Evolutionary conservation across 148 eudicot genomes (phyloP), one percentile per base, ranked within the genome.

Genomic region (Drosera capensis): DNA sequence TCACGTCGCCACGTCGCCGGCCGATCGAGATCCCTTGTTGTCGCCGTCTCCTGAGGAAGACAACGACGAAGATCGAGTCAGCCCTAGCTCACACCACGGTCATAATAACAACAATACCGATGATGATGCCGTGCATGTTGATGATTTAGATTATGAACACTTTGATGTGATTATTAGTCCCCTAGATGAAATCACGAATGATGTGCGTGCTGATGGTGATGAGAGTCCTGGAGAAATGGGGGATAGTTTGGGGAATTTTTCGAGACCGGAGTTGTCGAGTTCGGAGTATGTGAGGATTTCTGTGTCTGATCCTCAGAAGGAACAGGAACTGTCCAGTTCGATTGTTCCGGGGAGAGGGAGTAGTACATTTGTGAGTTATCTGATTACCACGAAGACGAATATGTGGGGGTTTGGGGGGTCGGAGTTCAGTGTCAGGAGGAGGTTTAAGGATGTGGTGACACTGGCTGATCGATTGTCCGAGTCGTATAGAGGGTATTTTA

Each of bases 371-470:
- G 68, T 80, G 34, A 84, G 80, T 17, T 90, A 90, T 48, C 56
- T 78, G 52, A 73, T 90, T 38, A 63, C 63, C 6, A 80, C 95
- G 3, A 67, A 52, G 42, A 84, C 97, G 4, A 76, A 90, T 46
- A 31, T 84, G 17, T 21, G 55, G 6, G 81, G 77, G 15, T 80
- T 59, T 50, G 73, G 71, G 2, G 85, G 84, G 4, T 43, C 74
- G 12, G 73, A 75, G 8, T 84, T 80, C 16, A 52, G 57, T 1
- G 87, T 84, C 14, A 55, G 97, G 51, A 71, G 97, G 60, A 64
- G 97, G 64, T 90, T 90, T 55, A 71, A 46, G 39, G 97, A 90
- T 38, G 73, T 90, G 3, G 92, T 90, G 18, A 84, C 87, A 1
- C 45, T 90, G 42, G 73, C 93, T 2, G 97, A 90, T 60, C 66